Evolutionary conservation across 495 filamentous ascomycete genomes (phyloP).

Genomic region (Xylaria curta): DNA sequence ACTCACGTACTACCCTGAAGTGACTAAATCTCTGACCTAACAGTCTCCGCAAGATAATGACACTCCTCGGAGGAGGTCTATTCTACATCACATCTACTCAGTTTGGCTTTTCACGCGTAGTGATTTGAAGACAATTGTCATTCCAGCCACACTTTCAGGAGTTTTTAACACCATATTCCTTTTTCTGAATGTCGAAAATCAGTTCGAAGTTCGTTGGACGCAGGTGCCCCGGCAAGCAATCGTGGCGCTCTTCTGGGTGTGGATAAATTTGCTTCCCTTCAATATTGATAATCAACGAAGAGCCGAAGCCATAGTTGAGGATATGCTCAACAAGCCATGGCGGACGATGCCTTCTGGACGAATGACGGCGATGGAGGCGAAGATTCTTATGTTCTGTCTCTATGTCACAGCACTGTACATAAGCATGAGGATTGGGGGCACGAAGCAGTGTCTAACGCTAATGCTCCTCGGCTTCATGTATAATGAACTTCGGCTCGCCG

Average conservation of each 20-base stretch:
- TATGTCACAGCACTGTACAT: not conserved
- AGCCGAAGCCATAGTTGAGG: slow-evolving; percentile 52
- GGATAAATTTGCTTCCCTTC: slow-evolving; percentile 51
- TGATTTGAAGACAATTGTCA: not conserved
- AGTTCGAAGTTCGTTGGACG: not conserved
- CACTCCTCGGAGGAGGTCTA: too few species aligned
- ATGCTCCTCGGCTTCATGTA: not conserved
- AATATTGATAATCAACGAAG: slow-evolving; percentile 55
- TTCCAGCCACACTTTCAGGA: not conserved
- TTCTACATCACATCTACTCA: not conserved
- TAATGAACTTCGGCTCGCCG: not conserved
- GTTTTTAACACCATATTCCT: not conserved
- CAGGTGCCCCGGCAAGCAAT: slow-evolving; percentile 6
- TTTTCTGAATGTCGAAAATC: not conserved
- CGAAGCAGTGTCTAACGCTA: not conserved
- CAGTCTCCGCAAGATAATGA: too few species aligned
- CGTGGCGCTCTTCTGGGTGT: slow-evolving; percentile 28
- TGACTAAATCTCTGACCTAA: too few species aligned
- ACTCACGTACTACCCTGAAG: too few species aligned
- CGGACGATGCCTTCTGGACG: slow-evolving; percentile 52
- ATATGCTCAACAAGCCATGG: slow-evolving; percentile 64
- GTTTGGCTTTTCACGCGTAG: not conserved
- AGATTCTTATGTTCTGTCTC: not conserved
- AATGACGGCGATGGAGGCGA: not conserved
- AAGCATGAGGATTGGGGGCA: not conserved